These are phyloP conservation scores for Citrullus colocynthis DNA, from an alignment of 306 rosid genomes.

Conservation along the genomic window DNA sequence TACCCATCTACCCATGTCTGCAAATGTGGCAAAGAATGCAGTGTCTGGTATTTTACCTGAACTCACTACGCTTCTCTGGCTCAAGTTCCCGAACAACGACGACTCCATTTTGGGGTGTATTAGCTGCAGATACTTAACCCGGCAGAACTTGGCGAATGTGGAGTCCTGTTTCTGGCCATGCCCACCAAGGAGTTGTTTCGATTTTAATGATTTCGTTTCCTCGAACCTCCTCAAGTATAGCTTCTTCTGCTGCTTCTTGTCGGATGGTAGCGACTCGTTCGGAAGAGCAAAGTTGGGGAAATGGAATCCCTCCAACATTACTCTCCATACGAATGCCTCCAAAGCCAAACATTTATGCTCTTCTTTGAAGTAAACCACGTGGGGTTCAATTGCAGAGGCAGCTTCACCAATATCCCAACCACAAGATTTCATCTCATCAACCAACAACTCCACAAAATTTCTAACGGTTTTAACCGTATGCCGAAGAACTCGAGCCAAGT, in stretches of 20 bases:
- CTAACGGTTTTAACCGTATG: constrained; percentile 40
- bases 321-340: constrained; percentile 64
- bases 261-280: constrained; percentile 25
- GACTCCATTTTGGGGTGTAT: constrained; percentile 78
- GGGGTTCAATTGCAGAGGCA: constrained; percentile 37
- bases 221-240: constrained; percentile 40
- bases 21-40: constrained; percentile 41
- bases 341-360: constrained; percentile 72
- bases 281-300: constrained; percentile 46
- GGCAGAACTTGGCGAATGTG: constrained; percentile 55
- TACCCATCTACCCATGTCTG: constrained; percentile 78
- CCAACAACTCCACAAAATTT: constrained; percentile 42
- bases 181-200: constrained; percentile 27
- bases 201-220: constrained; percentile 51
- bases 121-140: constrained; percentile 44
- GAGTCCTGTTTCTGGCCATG: constrained; percentile 36
- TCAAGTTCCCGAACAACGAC: constrained; percentile 48
- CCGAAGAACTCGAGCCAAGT: constrained; percentile 46
- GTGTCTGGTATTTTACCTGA: constrained; percentile 48
- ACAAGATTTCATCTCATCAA: constrained; percentile 54
- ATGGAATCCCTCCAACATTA: constrained; percentile 68
- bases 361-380: constrained; percentile 35
- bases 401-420: constrained; percentile 58
- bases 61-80: constrained; percentile 41
- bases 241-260: constrained; percentile 19